Evolutionary conservation across 768 basidiomycete genomes (phyloP).

Genomic region (Leccinum olivaceopallidum): DNA sequence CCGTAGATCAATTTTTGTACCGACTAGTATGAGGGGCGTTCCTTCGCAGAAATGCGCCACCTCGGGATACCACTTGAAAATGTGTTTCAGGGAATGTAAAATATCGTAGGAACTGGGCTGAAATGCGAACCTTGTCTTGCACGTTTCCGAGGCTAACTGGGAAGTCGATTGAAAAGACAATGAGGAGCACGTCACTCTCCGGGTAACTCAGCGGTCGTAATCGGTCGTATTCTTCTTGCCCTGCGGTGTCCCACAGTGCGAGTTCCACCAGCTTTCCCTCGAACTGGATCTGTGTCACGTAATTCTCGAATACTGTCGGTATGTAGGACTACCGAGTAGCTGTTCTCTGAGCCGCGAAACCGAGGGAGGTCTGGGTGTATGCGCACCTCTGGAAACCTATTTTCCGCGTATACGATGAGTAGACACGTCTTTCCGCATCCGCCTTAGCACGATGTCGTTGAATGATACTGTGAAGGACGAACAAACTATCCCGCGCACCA

Average conservation of each 20-base stretch:
- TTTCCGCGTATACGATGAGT: conserved; percentile 95
- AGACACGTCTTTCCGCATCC: conserved; percentile 94
- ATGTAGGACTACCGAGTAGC: conserved; percentile 68
- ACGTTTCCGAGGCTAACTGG: conserved; percentile 90
- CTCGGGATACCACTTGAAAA: conserved; percentile 83
- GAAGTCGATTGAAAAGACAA: conserved; percentile 93
- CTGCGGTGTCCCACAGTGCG: conserved; percentile 98
- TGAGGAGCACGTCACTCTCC: conserved; percentile 88
- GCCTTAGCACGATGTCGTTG: conserved; percentile 45
- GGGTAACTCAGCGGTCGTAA: conserved; percentile 85
- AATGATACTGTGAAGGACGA: conserved; percentile 29
- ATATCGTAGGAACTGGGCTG: conserved; percentile 1
- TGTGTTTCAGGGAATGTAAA: conserved; percentile 12
- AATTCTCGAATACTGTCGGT: conserved; percentile 94
- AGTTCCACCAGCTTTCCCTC: conserved; percentile 91
- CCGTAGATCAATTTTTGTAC: conserved; percentile 91
- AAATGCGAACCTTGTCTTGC: conserved; percentile 70
- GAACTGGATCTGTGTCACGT: conserved; percentile 82
- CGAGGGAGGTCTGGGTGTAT: conserved; percentile 3
- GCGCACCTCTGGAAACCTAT: conserved; percentile 91
- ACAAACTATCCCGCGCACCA: conserved; percentile 50
- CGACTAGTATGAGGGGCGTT: conserved; percentile 89
- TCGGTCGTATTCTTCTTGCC: conserved; percentile 95
- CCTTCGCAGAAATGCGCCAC: conserved; percentile 90
- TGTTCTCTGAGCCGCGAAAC: conserved; percentile 22